Base-by-base conservation (phyloP, 441 rosid species). In the Gossypium armourianum region DNA sequence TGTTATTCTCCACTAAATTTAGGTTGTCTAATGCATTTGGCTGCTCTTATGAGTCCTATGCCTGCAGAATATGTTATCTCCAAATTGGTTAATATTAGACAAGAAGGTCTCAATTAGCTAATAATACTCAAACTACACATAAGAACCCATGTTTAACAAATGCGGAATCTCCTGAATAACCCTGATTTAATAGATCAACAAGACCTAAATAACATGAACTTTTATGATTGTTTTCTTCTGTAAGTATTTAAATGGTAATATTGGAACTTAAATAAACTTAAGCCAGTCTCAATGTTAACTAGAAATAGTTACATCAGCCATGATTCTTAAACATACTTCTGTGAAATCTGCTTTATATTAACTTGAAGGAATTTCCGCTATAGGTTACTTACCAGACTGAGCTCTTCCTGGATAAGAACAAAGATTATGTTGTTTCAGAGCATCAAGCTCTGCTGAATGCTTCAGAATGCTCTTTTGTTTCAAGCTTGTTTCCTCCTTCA, bases 341-440 rank as follows among this genome's bases (percentile, higher is more conserved):
- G 12, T 70, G 2, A 40, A 58, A 57, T 70, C 64, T 73, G 36
- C 57, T 49, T 23, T 21, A 13, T 49, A 23, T 65, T 49, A 16
- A 49, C 40, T 19, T 50, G 24, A 50, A 49, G 13, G n/a, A 16
- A 49, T 66, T 49, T 24, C 23, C 32, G 23, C 70, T 26, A 28
- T 76, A 95, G 99, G 97, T 92, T 71, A 90, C 97, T 40, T 90
- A 95, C 82, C 99, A 92, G 81, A 92, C 97, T 15, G 96, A 92
- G 64, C 74, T 70, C 9, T 95, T 95, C 85, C 83, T 95, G 77
- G 99, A 95, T 79, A 95, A 95, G 84, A 95, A 90, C 88, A 95
- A 95, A 85, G 99, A 95, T 75, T 92, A 90, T 78, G 96, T 95
- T 73, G 88, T 95, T 73, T 83, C 92, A 54, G 99, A 95, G 83